phyloP scores from a whole-genome alignment of 1,284 basidiomycete genomes.

The Boletellus deceptivus region DNA sequence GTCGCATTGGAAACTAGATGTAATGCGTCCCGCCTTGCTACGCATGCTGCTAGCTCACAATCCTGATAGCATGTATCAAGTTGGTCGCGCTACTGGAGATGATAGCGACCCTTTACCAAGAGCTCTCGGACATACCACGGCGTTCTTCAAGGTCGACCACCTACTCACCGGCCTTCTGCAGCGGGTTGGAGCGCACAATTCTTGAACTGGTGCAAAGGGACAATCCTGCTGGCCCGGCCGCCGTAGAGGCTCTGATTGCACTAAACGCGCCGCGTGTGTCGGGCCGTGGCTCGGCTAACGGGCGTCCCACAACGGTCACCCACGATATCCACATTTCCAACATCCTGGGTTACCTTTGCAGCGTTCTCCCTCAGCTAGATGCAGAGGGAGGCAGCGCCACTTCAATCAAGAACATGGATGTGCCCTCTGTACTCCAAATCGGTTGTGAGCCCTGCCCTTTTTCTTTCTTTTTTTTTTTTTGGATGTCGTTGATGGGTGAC shows the following conservation, averaged over 20 bases:
- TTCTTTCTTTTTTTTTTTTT: not conserved
- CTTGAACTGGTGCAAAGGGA: not conserved
- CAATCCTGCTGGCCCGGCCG: constrained; percentile 1
- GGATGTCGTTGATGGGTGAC: not conserved
- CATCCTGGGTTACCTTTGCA: constrained; percentile 4
- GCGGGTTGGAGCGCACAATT: not conserved
- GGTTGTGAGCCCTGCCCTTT: not conserved
- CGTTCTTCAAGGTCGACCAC: not conserved
- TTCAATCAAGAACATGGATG: not conserved
- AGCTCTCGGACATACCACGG: too few relatives aligned
- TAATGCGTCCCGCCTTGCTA: not conserved
- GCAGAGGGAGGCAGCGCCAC: constrained; percentile 2
- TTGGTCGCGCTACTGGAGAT: constrained; percentile 7
- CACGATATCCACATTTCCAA: not conserved
- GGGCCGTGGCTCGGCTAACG: not conserved
- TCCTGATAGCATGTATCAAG: not conserved
- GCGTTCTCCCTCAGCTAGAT: constrained; percentile 9
- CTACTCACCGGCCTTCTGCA: not conserved
- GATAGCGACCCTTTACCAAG: not conserved
- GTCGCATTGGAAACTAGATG: constrained; percentile 3
- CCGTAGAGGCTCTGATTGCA: constrained; percentile 4
- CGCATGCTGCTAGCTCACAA: not conserved
- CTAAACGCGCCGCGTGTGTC: constrained; percentile 1
- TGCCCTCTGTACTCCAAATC: not conserved
- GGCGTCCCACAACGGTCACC: not conserved